phyloP scores from a whole-genome alignment of 495 filamentous ascomycete species.

The Glarea lozoyensis region DNA sequence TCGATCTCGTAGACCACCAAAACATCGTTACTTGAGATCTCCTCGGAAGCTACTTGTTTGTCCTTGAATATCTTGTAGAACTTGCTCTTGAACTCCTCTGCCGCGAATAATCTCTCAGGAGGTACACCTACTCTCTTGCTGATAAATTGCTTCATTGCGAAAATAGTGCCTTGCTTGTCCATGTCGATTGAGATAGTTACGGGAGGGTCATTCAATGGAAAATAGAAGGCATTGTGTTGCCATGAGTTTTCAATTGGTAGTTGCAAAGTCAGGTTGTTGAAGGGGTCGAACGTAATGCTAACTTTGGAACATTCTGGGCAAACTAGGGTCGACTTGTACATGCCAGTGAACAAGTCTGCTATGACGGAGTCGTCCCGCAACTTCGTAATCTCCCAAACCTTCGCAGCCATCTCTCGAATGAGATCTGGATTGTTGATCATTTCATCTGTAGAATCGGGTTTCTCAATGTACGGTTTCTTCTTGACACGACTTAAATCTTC shows the following conservation, averaged over 20 bases:
- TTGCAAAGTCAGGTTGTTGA: constrained; percentile 87
- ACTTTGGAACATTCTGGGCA: constrained; percentile 89
- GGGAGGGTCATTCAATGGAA: constrained; percentile 55
- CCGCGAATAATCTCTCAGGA: constrained; percentile 53
- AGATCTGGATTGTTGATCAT: constrained; percentile 77
- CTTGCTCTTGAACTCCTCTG: constrained; percentile 68
- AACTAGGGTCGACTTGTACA: constrained; percentile 94
- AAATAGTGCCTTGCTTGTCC: constrained; percentile 70
- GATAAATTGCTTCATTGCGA: constrained; percentile 65
- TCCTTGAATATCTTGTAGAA: constrained; percentile 82
- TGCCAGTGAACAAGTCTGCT: constrained; percentile 88
- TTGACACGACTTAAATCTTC: constrained; percentile 89
- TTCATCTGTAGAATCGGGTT: constrained; percentile 94
- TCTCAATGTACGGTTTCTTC: constrained; percentile 96
- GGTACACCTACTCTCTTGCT: constrained; percentile 55
- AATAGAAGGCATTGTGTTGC: constrained; percentile 62
- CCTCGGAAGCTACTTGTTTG: constrained; percentile 53
- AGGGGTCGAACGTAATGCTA: constrained; percentile 97
- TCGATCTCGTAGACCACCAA: constrained; percentile 77
- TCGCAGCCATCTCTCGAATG: constrained; percentile 72
- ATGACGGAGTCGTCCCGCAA: constrained; percentile 90
- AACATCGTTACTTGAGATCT: constrained; percentile 54
- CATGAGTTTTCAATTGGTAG: constrained; percentile 76
- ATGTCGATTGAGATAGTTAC: constrained; percentile 75
- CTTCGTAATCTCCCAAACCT: constrained; percentile 86